Conservation (phyloP, 768 basidiomycete species). For the Crepidotus variabilis region DNA sequence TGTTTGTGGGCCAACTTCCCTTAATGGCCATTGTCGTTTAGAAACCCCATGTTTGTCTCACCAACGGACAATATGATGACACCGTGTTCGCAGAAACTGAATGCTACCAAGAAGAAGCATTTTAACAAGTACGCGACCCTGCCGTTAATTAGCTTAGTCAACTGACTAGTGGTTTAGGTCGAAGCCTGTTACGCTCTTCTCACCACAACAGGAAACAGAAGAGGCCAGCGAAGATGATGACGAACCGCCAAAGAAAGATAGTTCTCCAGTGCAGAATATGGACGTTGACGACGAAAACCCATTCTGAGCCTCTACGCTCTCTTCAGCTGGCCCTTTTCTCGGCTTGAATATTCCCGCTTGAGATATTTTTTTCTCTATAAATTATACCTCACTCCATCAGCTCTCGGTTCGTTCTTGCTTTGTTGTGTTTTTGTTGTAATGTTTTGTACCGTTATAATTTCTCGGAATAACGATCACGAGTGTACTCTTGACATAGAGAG, state of each 20-base stretch:
- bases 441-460: no score
- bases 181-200: constrained; percentile 63
- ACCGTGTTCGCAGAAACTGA: constrained; percentile 89
- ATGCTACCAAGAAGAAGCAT: constrained; percentile 88
- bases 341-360: no score
- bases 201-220: constrained; percentile 37
- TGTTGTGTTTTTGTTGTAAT: no score
- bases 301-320: constrained; percentile 39
- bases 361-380: no score
- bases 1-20: not conserved
- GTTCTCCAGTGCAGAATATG: constrained; percentile 20
- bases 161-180: constrained; percentile 22
- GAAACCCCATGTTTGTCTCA: constrained; percentile 86
- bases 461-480: no score
- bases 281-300: constrained; percentile 67
- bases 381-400: no score
- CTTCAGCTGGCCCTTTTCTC: not conserved
- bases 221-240: constrained; percentile 4
- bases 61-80: constrained; percentile 96
- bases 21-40: constrained; percentile 23
- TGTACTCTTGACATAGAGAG: no score
- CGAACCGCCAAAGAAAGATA: constrained; percentile 15
- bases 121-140: constrained; percentile 73
- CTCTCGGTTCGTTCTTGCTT: no score
- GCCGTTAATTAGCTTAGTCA: constrained; percentile 1